These are phyloP conservation scores for Peterozyma toletana DNA, from an alignment of 805 yeast genomes.

Conservation along the genomic window DNA sequence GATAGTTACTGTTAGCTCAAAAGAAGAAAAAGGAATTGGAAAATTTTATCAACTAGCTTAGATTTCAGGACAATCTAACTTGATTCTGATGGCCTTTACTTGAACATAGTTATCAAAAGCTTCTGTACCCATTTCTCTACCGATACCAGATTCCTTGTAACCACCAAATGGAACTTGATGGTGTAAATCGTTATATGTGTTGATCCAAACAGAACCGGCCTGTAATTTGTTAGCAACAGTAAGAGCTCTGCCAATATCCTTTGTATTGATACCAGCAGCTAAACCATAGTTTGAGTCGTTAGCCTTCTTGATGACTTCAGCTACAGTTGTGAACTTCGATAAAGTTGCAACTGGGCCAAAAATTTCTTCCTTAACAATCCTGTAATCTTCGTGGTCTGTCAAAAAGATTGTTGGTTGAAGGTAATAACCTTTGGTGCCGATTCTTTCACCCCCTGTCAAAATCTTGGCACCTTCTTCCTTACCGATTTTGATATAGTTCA, in stretches of 20 bases:
- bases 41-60: too few relatives aligned
- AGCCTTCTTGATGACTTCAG: constrained; percentile 59
- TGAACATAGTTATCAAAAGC: constrained; percentile 72
- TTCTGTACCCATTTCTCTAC: constrained; percentile 80
- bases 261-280: constrained; percentile 75
- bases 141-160: constrained; percentile 71
- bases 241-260: constrained; percentile 50
- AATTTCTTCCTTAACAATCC: constrained; percentile 64
- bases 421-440: constrained; percentile 61
- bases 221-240: constrained; percentile 55
- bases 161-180: constrained; percentile 77
- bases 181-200: constrained; percentile 75
- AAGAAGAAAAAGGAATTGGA: too few relatives aligned
- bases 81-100: constrained; percentile 62
- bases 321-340: constrained; percentile 57
- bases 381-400: constrained; percentile 54
- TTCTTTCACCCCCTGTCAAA: constrained; percentile 65
- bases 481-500: constrained; percentile 61
- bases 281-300: constrained; percentile 69
- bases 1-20: too few relatives aligned
- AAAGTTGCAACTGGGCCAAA: constrained; percentile 75
- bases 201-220: constrained; percentile 75
- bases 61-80: constrained; percentile 7
- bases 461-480: constrained; percentile 60
- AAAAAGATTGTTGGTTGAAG: constrained; percentile 68